Evolutionary conservation across 768 basidiomycete species (phyloP).

Genomic region (Russula lepida): DNA sequence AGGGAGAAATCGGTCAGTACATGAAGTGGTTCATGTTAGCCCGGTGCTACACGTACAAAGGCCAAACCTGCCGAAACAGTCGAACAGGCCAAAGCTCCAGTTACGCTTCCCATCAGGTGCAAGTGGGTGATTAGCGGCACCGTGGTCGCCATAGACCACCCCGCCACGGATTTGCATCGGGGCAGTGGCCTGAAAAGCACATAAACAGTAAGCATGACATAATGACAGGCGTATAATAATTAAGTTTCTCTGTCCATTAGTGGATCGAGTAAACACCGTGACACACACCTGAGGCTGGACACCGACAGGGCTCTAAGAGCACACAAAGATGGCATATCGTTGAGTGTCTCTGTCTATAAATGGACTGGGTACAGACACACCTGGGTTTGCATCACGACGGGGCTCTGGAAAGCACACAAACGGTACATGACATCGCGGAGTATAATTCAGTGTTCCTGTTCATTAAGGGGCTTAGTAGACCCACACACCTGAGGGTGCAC

Average conservation of each 20-base stretch:
- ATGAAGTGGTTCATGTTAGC: not conserved
- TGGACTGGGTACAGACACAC: too few species aligned
- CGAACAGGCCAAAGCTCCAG: conserved; percentile 26
- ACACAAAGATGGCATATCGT: too few species aligned
- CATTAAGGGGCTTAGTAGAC: not conserved
- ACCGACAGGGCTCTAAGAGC: too few species aligned
- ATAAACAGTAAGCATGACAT: not conserved
- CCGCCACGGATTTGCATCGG: not conserved
- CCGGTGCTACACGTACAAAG: not conserved
- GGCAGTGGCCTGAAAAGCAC: not conserved
- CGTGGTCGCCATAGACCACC: conserved; percentile 9
- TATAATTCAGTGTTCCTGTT: too few species aligned
- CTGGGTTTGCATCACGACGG: too few species aligned
- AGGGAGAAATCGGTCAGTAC: not conserved
- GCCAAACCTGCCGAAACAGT: conserved; percentile 18
- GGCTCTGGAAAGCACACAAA: too few species aligned
- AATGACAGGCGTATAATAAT: too few species aligned
- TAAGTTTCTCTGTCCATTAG: too few species aligned
- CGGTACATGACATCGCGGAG: too few species aligned
- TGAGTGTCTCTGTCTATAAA: too few species aligned
- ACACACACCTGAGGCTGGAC: not conserved
- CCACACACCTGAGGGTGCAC: not conserved
- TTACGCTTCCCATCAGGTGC: conserved; percentile 28
- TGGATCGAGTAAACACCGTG: not conserved
- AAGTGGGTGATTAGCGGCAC: conserved; percentile 23